These are phyloP conservation scores for Carex sylvatica DNA, from an alignment of 202 grass and related monocot species.

Conservation along the genomic window DNA sequence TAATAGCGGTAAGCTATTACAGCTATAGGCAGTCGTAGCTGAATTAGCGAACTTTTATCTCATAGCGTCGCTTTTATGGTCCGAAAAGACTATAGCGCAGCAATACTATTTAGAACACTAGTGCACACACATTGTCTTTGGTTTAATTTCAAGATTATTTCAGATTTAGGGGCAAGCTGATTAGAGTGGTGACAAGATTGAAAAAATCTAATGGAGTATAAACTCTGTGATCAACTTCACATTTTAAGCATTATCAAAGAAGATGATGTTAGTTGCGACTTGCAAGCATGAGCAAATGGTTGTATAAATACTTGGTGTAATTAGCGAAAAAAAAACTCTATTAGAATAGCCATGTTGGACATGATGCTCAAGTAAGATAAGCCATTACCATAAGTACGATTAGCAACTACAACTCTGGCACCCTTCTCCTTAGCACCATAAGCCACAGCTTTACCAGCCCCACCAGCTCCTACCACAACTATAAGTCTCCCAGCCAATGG, in stretches of 20 bases:
- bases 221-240: neutral
- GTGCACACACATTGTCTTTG: neutral
- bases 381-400: constrained; percentile 87
- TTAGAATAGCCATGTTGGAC: constrained; percentile 5
- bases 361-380: constrained; percentile 25
- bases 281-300: neutral
- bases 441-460: constrained; percentile 88
- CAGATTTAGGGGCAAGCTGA: neutral
- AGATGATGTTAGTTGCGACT: neutral
- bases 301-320: neutral
- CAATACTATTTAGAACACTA: too few relatives aligned
- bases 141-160: neutral
- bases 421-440: constrained; percentile 94
- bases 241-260: neutral
- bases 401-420: constrained; percentile 86
- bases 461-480: constrained; percentile 94
- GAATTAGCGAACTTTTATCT: too few relatives aligned
- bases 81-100: too few relatives aligned
- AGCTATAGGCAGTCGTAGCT: too few relatives aligned
- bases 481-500: constrained; percentile 78
- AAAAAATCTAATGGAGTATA: neutral
- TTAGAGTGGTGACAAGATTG: neutral
- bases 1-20: too few relatives aligned
- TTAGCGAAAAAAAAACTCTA: neutral
- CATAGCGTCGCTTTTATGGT: too few relatives aligned